Evolutionary conservation across 129 eudicot species (phyloP).

Genomic region (Lactuca sativa): DNA sequence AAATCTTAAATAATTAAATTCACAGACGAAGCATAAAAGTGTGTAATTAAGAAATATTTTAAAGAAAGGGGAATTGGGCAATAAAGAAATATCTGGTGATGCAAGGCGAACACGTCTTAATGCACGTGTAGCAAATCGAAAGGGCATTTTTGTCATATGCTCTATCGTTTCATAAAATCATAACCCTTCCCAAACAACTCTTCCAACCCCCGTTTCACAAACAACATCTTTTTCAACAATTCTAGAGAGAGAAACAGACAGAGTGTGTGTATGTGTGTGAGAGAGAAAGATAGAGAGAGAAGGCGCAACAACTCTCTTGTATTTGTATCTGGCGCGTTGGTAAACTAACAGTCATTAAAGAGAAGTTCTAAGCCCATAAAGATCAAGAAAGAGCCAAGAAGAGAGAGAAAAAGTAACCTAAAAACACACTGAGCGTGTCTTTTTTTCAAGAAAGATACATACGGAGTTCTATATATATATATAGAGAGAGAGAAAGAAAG

Average conservation of each 20-base stretch:
- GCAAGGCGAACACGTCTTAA: conserved; percentile 35
- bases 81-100: conserved; percentile 23
- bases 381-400: conserved; percentile 21
- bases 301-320: conserved; percentile 21
- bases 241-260: neutral
- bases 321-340: conserved; percentile 26
- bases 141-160: conserved; percentile 29
- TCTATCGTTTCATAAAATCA: neutral
- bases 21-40: neutral
- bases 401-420: conserved; percentile 28
- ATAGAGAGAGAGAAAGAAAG: conserved; percentile 22
- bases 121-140: conserved; percentile 35
- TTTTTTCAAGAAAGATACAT: conserved; percentile 28
- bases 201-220: conserved; percentile 15
- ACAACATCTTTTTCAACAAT: neutral
- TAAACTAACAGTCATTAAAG: conserved; percentile 24
- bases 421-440: conserved; percentile 15
- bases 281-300: conserved; percentile 1
- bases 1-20: too few relatives aligned
- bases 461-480: conserved; percentile 5
- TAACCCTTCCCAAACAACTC: conserved; percentile 23
- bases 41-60: neutral
- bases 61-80: neutral
- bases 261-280: neutral
- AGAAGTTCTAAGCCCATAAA: conserved; percentile 12